Conservation (phyloP, 129 eudicot species). For the Silybum marianum region DNA sequence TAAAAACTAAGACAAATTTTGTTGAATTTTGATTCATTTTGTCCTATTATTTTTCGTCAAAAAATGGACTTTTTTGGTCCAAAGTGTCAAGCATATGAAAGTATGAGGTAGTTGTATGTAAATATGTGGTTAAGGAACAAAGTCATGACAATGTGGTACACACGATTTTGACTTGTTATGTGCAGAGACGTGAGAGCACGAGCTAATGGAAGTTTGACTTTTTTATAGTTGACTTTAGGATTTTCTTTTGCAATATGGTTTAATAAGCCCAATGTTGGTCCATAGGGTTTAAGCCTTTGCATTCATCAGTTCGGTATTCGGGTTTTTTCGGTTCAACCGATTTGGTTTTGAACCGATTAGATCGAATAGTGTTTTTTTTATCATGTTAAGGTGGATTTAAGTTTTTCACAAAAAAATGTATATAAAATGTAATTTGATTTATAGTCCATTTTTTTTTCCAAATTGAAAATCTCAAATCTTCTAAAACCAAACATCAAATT, state of each 20-base stretch:
- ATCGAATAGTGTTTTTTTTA: neutral
- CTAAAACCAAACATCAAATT: too few species aligned
- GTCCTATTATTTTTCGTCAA: neutral
- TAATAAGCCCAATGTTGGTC: neutral
- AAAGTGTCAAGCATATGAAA: slow-evolving; percentile 8
- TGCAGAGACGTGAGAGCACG: slow-evolving; percentile 54
- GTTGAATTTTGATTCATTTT: neutral
- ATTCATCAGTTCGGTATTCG: neutral
- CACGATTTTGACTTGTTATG: slow-evolving; percentile 40
- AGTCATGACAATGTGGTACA: slow-evolving; percentile 31
- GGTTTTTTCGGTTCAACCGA: neutral
- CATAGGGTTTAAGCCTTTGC: neutral
- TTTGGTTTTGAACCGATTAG: neutral
- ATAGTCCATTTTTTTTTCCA: too few species aligned
- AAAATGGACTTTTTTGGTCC: neutral
- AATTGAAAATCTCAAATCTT: too few species aligned
- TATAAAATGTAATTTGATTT: too few species aligned
- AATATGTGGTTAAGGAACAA: slow-evolving; percentile 8
- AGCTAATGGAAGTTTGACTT: slow-evolving; percentile 27
- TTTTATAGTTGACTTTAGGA: neutral
- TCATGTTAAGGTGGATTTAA: too few species aligned
- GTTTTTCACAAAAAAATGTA: too few species aligned
- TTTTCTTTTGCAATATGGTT: neutral
- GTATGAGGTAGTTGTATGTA: slow-evolving; percentile 10
- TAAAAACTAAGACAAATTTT: neutral